Evolutionary conservation across 345 rosid genomes (phyloP), one percentile per base, ranked within the genome.

Genomic region (Sonneratia caseolaris): DNA sequence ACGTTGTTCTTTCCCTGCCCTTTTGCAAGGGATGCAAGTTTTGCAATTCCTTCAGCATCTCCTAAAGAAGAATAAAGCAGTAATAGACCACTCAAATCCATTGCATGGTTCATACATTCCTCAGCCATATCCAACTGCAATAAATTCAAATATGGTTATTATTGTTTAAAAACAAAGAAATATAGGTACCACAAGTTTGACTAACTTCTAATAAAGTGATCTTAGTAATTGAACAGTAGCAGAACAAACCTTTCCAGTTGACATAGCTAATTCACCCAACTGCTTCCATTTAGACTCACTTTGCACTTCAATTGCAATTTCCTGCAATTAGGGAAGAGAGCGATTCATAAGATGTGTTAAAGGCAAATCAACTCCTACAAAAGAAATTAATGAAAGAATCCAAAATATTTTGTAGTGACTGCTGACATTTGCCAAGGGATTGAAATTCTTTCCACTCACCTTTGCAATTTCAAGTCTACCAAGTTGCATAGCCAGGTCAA

Each of bases 271-370:
- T 79, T 89, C 96, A 78, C 99, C 99, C 79, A 96, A 79, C 80
- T 89, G 99, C 84, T 96, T 92, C 99, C 99, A 96, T 74, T 96
- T 96, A 61, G 96, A 88, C 82, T 96, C 98, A 0, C 95, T 91
- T 75, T 83, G 91, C 66, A 82, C 98, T 79, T 87, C 93, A 57
- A 70, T 70, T 27, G 99, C 98, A 38, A 96, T 96, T 77, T 86
- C 96, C 99, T 96, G 81, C 66, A 84, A 65, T 22, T 68, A 38
- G 68, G 61, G 37, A 48, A 21, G 62, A 27, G 51, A 3, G 15
- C 16, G 15, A 62, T 72, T 59, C 49, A 70, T 48, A 70, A 22
- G 19, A 70, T 43, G 48, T 21, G 36, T 6, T 19, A 15, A 43
- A 10, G 43, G 8, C 21, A 11, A 68, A 68, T 16, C 70, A 68